These are phyloP conservation scores for Xylaria castorea DNA, from an alignment of 495 filamentous ascomycete genomes.

Conservation along the genomic window DNA sequence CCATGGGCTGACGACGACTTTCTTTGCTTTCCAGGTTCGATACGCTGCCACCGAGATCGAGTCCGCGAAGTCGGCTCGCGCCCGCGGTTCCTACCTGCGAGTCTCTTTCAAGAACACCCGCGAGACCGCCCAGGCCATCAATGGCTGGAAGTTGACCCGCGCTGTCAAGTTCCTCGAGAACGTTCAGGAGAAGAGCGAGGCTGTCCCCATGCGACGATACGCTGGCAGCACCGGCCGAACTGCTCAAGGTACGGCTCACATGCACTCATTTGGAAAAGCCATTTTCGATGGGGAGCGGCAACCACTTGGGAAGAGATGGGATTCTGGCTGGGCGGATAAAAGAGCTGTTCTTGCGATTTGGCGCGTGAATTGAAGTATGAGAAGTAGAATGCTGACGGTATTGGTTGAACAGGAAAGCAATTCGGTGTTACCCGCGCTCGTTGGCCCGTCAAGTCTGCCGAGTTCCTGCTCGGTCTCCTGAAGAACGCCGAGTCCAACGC, in stretches of 20 bases:
- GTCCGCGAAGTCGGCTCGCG: slow-evolving; percentile 90
- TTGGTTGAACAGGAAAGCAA: slow-evolving; percentile 79
- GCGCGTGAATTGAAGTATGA: neutral
- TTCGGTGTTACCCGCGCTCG: slow-evolving; percentile 96
- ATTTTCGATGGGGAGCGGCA: neutral
- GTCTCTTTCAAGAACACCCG: slow-evolving; percentile 99
- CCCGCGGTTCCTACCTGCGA: slow-evolving; percentile 97
- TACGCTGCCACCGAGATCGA: slow-evolving; percentile 93
- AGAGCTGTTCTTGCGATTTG: slow-evolving; percentile 6
- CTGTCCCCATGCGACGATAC: slow-evolving; percentile 95
- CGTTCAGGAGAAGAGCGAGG: slow-evolving; percentile 92
- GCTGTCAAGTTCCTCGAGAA: slow-evolving; percentile 96
- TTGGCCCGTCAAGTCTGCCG: slow-evolving; percentile 98
- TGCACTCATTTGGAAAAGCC: neutral
- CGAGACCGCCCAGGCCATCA: slow-evolving; percentile 98
- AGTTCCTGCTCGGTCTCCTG: slow-evolving; percentile 95
- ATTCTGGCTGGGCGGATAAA: neutral
- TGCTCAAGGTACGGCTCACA: slow-evolving; percentile 84
- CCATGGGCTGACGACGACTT: slow-evolving; percentile 19
- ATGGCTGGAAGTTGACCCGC: slow-evolving; percentile 97
- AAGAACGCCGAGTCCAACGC: slow-evolving; percentile 99
- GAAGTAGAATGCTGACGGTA: slow-evolving; percentile 38
- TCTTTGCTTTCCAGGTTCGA: slow-evolving; percentile 72
- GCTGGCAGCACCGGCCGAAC: slow-evolving; percentile 90
- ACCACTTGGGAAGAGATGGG: neutral